phyloP scores from a whole-genome alignment of 495 filamentous ascomycete species.

The Hyaloscypha finlandica region DNA sequence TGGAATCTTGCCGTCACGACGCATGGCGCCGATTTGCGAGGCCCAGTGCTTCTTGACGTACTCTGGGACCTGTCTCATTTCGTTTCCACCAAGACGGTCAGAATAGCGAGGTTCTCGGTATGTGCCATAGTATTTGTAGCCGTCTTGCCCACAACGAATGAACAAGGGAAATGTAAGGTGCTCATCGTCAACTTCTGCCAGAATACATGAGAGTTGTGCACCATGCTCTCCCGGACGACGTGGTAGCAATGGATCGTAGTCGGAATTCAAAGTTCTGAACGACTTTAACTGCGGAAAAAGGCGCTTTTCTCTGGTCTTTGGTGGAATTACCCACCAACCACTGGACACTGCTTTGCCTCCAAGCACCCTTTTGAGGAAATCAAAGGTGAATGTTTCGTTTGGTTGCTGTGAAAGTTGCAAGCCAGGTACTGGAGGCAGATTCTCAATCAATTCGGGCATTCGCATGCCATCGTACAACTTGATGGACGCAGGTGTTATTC shows the following conservation, averaged over 20 bases:
- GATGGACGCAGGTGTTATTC: background rate
- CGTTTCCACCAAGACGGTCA: background rate
- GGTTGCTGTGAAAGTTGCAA: background rate
- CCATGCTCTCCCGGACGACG: background rate
- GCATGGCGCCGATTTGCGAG: background rate
- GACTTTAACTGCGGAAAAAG: background rate
- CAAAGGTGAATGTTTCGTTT: background rate
- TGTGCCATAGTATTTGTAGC: constrained; percentile 3
- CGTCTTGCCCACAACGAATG: background rate
- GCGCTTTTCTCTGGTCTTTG: background rate
- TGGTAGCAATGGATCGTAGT: background rate
- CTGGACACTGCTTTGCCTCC: background rate
- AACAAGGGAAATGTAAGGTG: background rate
- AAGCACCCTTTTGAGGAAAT: background rate
- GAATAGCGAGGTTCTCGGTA: background rate
- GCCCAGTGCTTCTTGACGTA: background rate
- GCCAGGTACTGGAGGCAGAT: background rate
- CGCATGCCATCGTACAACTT: background rate
- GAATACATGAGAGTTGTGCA: background rate
- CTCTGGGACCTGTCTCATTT: background rate
- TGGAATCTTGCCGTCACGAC: background rate
- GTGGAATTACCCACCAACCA: background rate
- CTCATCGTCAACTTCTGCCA: background rate
- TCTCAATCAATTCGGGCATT: constrained; percentile 2
- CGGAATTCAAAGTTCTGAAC: background rate